Base-by-base conservation (phyloP, 106 monocot genomes). In the Dioscorea zingiberensis region DNA sequence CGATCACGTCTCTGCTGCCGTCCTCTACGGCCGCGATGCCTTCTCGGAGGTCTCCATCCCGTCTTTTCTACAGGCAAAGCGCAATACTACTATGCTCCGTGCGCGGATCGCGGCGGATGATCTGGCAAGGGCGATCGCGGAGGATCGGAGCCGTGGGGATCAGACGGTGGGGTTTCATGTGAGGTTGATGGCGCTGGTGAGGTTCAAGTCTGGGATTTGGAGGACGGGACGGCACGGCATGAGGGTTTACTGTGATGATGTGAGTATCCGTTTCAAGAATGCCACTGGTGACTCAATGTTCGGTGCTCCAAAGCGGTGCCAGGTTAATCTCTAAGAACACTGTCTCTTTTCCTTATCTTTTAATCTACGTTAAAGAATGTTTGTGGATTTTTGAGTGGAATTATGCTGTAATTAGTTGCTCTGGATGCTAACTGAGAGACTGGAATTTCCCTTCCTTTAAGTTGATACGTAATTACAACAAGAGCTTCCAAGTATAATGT, bases 211-310 rank as follows among this genome's bases (percentile, higher is more conserved):
- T 13, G 71, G 71, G 15, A 59, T 11, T 3, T 71, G 71, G 66
- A 71, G 59, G 71, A 66, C 71, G 24, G 58, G 66, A 66, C 29
- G 49, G 49, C 58, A 60, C 17, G 19, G 47, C 11, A 59, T 77
- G 64, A 77, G 65, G 77, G 77, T 66, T 7, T 54, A 38, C 44
- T 77, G 77, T 19, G 77, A 77, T 17, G 60, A 55, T 21, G 51
- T 77, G 10, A 45, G 0, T 48, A 54, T 77, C 15, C 54, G n/a
- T 21, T 71, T 77, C 17, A 21, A 24, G 22, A 71, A 69, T 45
- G 21, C 59, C 30, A 58, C 71, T 19, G 60, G 16, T 23, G 28
- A 13, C 7, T 23, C 16, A 18, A 58, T 61, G 60, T 27, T 61
- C 9, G 60, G 60, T 0, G 1, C 60, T 9, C 60, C 60, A 38